Evolutionary conservation across 1,284 basidiomycete genomes (phyloP).

Genomic region (Ustilago sp.): DNA sequence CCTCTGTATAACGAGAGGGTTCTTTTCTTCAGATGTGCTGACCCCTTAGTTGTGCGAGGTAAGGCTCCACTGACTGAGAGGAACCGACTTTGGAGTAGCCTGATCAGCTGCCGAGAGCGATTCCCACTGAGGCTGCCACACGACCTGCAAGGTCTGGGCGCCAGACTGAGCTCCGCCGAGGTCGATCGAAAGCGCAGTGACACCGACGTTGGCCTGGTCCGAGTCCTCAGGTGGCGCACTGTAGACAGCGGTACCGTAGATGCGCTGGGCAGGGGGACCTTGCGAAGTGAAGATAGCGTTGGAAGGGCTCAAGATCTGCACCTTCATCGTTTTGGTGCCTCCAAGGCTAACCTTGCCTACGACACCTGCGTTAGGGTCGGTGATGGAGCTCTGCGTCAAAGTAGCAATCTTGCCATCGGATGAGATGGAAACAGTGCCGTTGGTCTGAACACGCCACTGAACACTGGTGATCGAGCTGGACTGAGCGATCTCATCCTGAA

Average conservation of each 20-base stretch:
- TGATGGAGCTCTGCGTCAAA: constrained; percentile 75
- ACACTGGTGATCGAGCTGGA: constrained; percentile 69
- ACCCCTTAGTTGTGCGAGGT: constrained; percentile 61
- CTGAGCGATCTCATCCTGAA: constrained; percentile 70
- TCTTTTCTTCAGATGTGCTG: background rate
- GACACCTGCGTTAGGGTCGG: constrained; percentile 74
- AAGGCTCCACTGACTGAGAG: constrained; percentile 62
- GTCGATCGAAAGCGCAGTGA: constrained; percentile 82
- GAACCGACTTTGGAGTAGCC: constrained; percentile 58
- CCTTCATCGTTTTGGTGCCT: constrained; percentile 70
- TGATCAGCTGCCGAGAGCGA: constrained; percentile 52
- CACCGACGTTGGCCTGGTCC: constrained; percentile 81
- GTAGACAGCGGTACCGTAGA: constrained; percentile 77
- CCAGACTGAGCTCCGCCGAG: constrained; percentile 69
- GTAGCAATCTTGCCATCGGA: constrained; percentile 74
- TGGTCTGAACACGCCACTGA: constrained; percentile 97
- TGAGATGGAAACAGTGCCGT: constrained; percentile 74
- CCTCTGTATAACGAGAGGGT: background rate
- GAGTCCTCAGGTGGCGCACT: constrained; percentile 72
- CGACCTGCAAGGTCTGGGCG: constrained; percentile 72
- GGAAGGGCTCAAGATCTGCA: constrained; percentile 74
- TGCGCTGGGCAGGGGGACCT: constrained; percentile 44
- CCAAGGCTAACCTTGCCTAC: constrained; percentile 60
- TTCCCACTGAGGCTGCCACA: constrained; percentile 69
- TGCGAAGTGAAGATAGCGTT: constrained; percentile 71